Percentiles rank a stretch among this genome's conserved stretches.
Conservation (phyloP, 1,284 basidiomycete genomes). For the Austroboletus rostrupii region DNA sequence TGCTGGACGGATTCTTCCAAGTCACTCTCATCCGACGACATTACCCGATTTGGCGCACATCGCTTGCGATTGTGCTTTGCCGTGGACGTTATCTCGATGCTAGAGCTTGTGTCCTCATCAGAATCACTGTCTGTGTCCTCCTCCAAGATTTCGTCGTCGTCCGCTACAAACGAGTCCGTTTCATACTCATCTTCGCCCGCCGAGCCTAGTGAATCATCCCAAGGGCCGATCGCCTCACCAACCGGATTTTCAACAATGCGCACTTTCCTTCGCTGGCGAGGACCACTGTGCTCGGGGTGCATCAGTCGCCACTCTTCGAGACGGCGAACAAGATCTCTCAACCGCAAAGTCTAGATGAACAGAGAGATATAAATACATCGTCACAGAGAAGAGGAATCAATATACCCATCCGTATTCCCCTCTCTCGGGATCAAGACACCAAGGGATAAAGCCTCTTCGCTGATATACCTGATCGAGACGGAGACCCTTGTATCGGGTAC, state of each 20-base stretch:
- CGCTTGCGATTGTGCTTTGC: not conserved
- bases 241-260: constrained; percentile 12
- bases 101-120: not conserved
- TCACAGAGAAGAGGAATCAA: not conserved
- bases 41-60: not conserved
- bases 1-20: not conserved
- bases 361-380: not conserved
- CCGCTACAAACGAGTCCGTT: constrained; percentile 13
- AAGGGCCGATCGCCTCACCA: constrained; percentile 14
- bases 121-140: not conserved
- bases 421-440: constrained; percentile 1
- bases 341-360: constrained; percentile 5
- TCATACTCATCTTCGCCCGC: constrained; percentile 14
- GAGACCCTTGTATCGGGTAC: constrained; percentile 15
- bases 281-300: constrained; percentile 9
- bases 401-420: constrained; percentile 6
- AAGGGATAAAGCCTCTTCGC: constrained; percentile 9
- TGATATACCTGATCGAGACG: constrained; percentile 16
- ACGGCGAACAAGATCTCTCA: constrained; percentile 13
- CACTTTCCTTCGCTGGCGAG: constrained; percentile 1
- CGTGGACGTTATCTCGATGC: not conserved
- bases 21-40: constrained; percentile 6
- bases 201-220: constrained; percentile 12
- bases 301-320: constrained; percentile 9
- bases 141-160: not conserved